A percentile compares a stretch with the other conserved stretches of the same genome.
phyloP scores from a whole-genome alignment of 306 rosid genomes.

The Hippophae gyantsensis region DNA sequence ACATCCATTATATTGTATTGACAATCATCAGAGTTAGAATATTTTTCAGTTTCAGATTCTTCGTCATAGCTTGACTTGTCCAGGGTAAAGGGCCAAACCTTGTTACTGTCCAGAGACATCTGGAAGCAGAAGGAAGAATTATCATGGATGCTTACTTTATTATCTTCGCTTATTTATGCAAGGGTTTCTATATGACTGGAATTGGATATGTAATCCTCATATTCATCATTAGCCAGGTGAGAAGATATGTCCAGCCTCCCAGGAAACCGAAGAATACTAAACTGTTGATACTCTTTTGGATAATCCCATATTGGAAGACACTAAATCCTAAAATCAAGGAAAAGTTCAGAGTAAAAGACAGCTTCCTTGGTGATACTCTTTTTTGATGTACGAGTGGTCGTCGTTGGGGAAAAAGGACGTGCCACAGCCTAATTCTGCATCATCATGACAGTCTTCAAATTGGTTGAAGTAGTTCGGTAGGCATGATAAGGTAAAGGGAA shows the following conservation, averaged over 20 bases:
- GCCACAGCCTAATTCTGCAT: constrained; percentile 23
- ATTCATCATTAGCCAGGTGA: constrained; percentile 17
- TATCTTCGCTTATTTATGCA: constrained; percentile 27
- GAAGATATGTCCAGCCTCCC: constrained; percentile 22
- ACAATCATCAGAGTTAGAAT: no score
- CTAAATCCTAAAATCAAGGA: constrained; percentile 25
- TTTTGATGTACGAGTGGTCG: constrained; percentile 24
- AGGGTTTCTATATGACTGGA: constrained; percentile 20
- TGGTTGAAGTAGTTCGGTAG: constrained; percentile 21
- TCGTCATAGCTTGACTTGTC: constrained; percentile 14
- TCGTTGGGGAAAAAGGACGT: constrained; percentile 22
- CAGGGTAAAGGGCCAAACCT: constrained; percentile 25
- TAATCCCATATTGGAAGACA: constrained; percentile 24
- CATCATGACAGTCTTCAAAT: constrained; percentile 21
- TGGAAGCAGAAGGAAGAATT: constrained; percentile 28
- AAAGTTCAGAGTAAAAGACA: constrained; percentile 29
- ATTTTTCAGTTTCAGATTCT: no score
- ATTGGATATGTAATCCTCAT: constrained; percentile 17
- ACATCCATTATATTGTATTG: no score
- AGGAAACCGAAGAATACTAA: constrained; percentile 30
- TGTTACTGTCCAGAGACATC: constrained; percentile 25
- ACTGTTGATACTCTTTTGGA: constrained; percentile 20
- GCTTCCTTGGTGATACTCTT: constrained; percentile 24
- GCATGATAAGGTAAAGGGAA: constrained; percentile 28
- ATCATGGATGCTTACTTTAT: constrained; percentile 17